Conservation (phyloP, 495 filamentous ascomycete species). For the Penicillium goetzii region DNA sequence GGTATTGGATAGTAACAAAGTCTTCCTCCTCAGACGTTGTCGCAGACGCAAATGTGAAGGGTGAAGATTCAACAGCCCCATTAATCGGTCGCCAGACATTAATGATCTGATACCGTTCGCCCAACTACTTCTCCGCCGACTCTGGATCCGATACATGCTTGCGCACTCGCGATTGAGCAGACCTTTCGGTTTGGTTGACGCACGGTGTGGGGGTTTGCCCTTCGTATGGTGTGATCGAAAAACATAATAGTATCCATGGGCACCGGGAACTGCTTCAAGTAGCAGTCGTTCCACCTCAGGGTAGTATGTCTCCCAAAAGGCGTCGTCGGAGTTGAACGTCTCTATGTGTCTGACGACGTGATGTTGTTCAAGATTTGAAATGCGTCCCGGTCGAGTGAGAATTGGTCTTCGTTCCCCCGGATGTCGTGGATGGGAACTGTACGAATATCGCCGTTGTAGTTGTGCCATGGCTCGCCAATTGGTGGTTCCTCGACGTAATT, state of each 20-base stretch:
- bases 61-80: neutral
- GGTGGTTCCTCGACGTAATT: neutral
- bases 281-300: neutral
- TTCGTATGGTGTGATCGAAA: neutral
- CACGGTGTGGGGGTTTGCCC: neutral
- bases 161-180: neutral
- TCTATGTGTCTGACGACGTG: neutral
- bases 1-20: neutral
- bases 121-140: neutral
- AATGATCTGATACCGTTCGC: neutral
- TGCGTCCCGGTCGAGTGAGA: neutral
- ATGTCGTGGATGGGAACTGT: neutral
- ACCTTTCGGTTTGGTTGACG: neutral
- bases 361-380: neutral
- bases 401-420: neutral
- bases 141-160: neutral
- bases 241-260: neutral
- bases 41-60: neutral
- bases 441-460: neutral
- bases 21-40: neutral
- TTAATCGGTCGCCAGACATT: slow-evolving; percentile 2
- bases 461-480: neutral
- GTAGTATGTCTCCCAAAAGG: neutral
- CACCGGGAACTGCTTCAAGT: neutral
- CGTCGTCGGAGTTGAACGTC: neutral